phyloP scores from a whole-genome alignment of 768 basidiomycete species.

The Boletus barrowsii region DNA sequence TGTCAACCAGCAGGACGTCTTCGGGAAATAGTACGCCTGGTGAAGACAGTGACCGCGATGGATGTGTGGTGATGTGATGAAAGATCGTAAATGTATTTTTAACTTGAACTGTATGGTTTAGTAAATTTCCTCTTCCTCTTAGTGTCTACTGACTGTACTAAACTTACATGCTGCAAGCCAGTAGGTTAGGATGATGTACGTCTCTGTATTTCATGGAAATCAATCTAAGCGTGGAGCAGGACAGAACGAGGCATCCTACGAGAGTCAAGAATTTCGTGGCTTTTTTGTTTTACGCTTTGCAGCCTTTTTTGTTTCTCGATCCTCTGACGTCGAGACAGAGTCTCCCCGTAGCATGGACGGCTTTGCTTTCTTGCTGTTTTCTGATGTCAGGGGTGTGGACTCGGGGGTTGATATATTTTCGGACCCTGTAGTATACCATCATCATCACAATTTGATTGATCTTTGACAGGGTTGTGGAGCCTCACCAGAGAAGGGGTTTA shows the following conservation, averaged over 20 bases:
- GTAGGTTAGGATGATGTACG: conserved; percentile 12
- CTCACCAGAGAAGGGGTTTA: conserved; percentile 70
- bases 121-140: conserved; percentile 11
- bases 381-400: background rate
- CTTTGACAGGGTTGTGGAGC: background rate
- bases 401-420: conserved; percentile 17
- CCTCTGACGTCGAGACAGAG: conserved; percentile 22
- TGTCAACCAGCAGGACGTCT: conserved; percentile 44
- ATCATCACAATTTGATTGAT: background rate
- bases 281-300: conserved; percentile 33
- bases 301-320: conserved; percentile 21
- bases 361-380: conserved; percentile 11
- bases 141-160: conserved; percentile 11
- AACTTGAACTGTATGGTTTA: conserved; percentile 29
- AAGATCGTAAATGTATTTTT: conserved; percentile 20
- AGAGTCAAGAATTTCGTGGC: conserved; percentile 1
- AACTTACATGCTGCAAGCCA: conserved; percentile 14
- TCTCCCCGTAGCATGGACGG: conserved; percentile 12
- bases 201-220: conserved; percentile 13
- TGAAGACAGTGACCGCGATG: conserved; percentile 48
- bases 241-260: conserved; percentile 9
- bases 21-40: conserved; percentile 53
- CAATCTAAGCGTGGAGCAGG: conserved; percentile 12
- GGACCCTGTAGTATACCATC: conserved; percentile 27
- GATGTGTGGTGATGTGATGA: conserved; percentile 65